Conservation (phyloP, 2,329 filamentous ascomycete species). For the Didymella keratinophila region DNA sequence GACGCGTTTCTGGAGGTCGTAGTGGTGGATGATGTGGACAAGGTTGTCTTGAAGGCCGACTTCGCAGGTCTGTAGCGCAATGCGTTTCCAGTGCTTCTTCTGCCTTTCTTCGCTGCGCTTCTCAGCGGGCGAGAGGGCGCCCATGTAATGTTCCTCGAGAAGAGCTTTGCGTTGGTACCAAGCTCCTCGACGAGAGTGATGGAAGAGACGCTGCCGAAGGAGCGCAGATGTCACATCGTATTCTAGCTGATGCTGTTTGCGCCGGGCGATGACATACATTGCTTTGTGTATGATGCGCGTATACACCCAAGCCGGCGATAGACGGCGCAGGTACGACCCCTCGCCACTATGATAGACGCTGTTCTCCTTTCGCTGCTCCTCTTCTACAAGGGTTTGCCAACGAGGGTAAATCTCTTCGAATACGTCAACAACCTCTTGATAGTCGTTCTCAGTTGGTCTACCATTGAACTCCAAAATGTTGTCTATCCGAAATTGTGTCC, state of each 20-base stretch:
- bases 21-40: slow-evolving; percentile 91
- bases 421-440: slow-evolving; percentile 72
- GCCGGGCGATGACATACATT: slow-evolving; percentile 76
- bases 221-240: slow-evolving; percentile 77
- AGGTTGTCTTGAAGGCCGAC: slow-evolving; percentile 83
- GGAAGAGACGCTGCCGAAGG: slow-evolving; percentile 82
- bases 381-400: slow-evolving; percentile 76
- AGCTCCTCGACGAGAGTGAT: slow-evolving; percentile 80
- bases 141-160: slow-evolving; percentile 95
- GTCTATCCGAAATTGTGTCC: slow-evolving; percentile 83
- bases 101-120: slow-evolving; percentile 62
- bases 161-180: slow-evolving; percentile 98
- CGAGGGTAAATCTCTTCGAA: slow-evolving; percentile 79
- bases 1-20: slow-evolving; percentile 93
- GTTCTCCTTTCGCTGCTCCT: slow-evolving; percentile 81
- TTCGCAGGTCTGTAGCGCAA: slow-evolving; percentile 83
- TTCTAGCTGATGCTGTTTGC: slow-evolving; percentile 82
- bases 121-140: slow-evolving; percentile 46
- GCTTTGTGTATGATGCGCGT: slow-evolving; percentile 93
- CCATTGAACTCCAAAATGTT: slow-evolving; percentile 81
- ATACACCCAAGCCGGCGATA: slow-evolving; percentile 92
- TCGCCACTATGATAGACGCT: slow-evolving; percentile 81
- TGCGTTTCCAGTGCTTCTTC: slow-evolving; percentile 83
- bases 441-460: slow-evolving; percentile 68
- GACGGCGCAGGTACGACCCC: slow-evolving; percentile 85